phyloP scores from a whole-genome alignment of 2,329 filamentous ascomycete species.

The Colletotrichum euphorbiae region DNA sequence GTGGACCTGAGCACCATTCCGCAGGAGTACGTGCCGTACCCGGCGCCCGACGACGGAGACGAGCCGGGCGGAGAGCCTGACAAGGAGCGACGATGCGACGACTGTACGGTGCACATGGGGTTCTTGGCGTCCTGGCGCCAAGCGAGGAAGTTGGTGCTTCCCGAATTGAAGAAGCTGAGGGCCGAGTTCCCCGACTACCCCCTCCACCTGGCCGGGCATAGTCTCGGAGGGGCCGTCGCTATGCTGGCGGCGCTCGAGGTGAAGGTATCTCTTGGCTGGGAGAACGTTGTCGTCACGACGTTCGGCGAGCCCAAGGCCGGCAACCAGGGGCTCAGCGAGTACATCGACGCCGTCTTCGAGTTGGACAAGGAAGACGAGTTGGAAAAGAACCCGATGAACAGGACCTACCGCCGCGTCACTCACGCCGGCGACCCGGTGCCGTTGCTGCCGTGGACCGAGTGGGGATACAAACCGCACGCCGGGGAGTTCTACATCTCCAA shows the following conservation, averaged over 20 bases:
- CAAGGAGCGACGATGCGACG: slow-evolving; percentile 72
- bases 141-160: slow-evolving; percentile 76
- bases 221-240: slow-evolving; percentile 91
- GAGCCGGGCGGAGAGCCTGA: slow-evolving; percentile 51
- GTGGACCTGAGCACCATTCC: slow-evolving; percentile 89
- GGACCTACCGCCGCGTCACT: slow-evolving; percentile 80
- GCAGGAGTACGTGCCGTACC: slow-evolving; percentile 92
- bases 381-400: slow-evolving; percentile 33
- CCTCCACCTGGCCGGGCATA: slow-evolving; percentile 87
- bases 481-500: slow-evolving; percentile 91
- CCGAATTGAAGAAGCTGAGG: slow-evolving; percentile 70
- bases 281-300: slow-evolving; percentile 82
- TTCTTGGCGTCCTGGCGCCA: slow-evolving; percentile 88
- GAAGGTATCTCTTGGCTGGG: slow-evolving; percentile 76
- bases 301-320: slow-evolving; percentile 87
- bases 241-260: slow-evolving; percentile 88
- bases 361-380: slow-evolving; percentile 50
- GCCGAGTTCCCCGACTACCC: slow-evolving; percentile 75
- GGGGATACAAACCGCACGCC: slow-evolving; percentile 87
- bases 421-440: slow-evolving; percentile 91
- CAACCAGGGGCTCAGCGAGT: slow-evolving; percentile 66
- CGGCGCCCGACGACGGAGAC: slow-evolving; percentile 62
- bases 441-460: slow-evolving; percentile 84
- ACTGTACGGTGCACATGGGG: slow-evolving; percentile 93
- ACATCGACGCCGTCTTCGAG: slow-evolving; percentile 65